Evolutionary conservation across 345 rosid genomes (phyloP), one percentile per base, ranked within the genome.

Genomic region (Xanthoceras sorbifolium): DNA sequence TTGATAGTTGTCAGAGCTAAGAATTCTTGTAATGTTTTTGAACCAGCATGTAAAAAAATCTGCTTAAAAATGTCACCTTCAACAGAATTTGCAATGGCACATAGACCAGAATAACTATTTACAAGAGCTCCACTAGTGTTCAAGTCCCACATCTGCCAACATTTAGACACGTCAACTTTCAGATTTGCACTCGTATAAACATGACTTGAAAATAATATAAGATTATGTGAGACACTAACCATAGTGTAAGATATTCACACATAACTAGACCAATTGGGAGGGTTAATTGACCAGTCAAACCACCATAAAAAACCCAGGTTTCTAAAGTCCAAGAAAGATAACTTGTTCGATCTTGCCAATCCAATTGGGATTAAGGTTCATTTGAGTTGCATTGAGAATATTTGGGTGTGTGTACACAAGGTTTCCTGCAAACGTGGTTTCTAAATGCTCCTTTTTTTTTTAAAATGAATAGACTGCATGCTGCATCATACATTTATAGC

Each of bases 101-200:
- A 93, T 5, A 92, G 94, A 80, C 98, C 97, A 8, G 97, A 90
- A 64, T 93, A 92, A 69, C 87, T 93, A 81, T 89, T 93, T 61
- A 81, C 32, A 17, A 96, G 87, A 31, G 90, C 81, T 73, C 97
- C 99, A 26, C 85, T 84, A 50, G 69, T 69, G 59, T 78, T 78
- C 64, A 91, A 80, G 84, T 93, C 89, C 99, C 99, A 96, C 93
- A 91, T 85, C 98, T 93, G 87, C 79, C 42, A 74, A 74, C 28
- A 40, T 67, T n/a, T 65, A 11, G 7, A 26, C 9, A 0, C 38
- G n/a, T 65, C 22, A 74, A 23, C 25, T 28, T 65, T 80, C 46
- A 76, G 76, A 57, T 65, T 48, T 57, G 55, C 61, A 48, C 22
- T 77, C 57, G 28, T 14, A 69, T 20, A 31, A 36, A 64, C 11